phyloP scores from a whole-genome alignment of 208 protist species.

The Zelonia costaricensis region DNA sequence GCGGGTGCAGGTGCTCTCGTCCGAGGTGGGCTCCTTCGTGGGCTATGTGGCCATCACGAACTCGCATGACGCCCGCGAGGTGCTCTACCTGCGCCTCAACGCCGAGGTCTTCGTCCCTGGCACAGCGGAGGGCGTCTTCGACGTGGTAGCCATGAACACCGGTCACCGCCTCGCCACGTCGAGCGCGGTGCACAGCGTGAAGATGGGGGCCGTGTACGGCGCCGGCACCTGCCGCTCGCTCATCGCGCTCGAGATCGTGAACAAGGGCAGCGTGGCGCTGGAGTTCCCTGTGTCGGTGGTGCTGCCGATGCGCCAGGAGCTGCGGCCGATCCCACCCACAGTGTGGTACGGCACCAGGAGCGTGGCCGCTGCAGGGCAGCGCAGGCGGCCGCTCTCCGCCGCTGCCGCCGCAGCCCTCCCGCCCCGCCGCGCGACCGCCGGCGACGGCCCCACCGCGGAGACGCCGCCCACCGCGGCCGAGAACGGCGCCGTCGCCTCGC shows the following conservation, averaged over 20 bases:
- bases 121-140: conserved; percentile 75
- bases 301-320: conserved; percentile 78
- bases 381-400: background rate
- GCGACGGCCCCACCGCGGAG: background rate
- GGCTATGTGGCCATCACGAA: conserved; percentile 80
- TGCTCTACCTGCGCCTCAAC: conserved; percentile 76
- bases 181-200: conserved; percentile 40
- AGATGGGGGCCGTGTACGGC: conserved; percentile 82
- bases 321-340: conserved; percentile 42
- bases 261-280: conserved; percentile 64
- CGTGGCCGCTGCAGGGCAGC: background rate
- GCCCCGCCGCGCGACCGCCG: background rate
- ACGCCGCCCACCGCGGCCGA: conserved; percentile 3
- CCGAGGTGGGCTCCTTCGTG: conserved; percentile 79
- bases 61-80: conserved; percentile 47
- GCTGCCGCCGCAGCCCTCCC: background rate
- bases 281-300: conserved; percentile 89
- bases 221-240: conserved; percentile 46
- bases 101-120: conserved; percentile 74
- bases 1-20: conserved; percentile 69
- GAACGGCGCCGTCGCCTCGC: background rate
- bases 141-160: conserved; percentile 68
- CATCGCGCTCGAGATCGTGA: conserved; percentile 80
- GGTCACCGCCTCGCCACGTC: conserved; percentile 39
- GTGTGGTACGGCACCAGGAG: conserved; percentile 19